Evolutionary conservation across 768 basidiomycete genomes (phyloP), one percentile per base, ranked within the genome.

Genomic region (Lactarius indigo): DNA sequence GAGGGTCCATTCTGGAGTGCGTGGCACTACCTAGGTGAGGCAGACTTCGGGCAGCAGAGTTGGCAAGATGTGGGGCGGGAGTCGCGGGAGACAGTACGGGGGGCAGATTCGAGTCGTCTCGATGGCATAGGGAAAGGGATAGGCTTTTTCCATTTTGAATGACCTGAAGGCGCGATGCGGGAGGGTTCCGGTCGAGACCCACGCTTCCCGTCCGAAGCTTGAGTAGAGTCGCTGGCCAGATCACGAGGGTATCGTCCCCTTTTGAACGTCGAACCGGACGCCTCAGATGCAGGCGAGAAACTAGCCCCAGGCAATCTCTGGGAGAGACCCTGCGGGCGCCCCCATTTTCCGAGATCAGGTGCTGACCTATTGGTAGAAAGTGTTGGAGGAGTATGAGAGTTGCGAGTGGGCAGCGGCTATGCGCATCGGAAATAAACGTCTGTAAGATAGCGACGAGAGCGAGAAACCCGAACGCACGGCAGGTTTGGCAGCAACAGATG

Each of bases 311-410:
- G 31, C 10, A 39, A 55, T 17, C 39, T 41, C 33, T 44, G 47
- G 10, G 57, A 7, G 26, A 57, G n/a, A 8, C 52, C 56, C 15
- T 31, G n/a, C 6, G 64, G 62, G 17, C 64, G 68, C 47, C 37
- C 62, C 70, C 70, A 70, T 62, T 70, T 70, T 10, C 62, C 50
- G 30, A 70, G 63, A 47, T 56, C 12, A 23, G 8, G 67, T 26
- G 59, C 47, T 42, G 59, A 23, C 23, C 23, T 39, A 26, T 57
- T 52, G 30, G 54, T 3, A 33, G 70, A 58, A 37, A 63, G 44
- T 1, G 69, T 33, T 17, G 57, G 35, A 7, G 63, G 69, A 17
- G 64, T 52, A 9, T 15, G 39, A 23, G 64, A 44, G 31, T 61
- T 64, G 30, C 44, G 61, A 37, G 42, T 59, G 41, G 68, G 61